Evolutionary conservation across 768 basidiomycete species (phyloP).

Genomic region (Rhodotorula taiwanensis): DNA sequence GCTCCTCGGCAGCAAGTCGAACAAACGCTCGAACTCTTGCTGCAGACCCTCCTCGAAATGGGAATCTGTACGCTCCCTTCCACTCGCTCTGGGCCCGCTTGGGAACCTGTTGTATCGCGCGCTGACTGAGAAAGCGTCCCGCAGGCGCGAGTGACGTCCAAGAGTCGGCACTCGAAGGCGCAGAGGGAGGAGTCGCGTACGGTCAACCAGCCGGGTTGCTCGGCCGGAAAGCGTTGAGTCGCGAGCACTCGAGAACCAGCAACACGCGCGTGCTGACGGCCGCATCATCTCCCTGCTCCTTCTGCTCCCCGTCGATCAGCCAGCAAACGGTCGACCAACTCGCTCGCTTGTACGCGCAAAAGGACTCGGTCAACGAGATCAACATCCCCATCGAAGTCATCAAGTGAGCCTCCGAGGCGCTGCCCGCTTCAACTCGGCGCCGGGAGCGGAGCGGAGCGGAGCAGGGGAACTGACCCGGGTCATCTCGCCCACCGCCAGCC

Average conservation of each 20-base stretch:
- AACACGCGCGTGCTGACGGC: neutral
- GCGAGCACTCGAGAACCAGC: no score
- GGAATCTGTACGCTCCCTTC: slow-evolving; percentile 32
- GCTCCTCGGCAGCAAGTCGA: slow-evolving; percentile 21
- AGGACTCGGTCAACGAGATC: slow-evolving; percentile 13
- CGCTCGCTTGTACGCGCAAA: slow-evolving; percentile 6
- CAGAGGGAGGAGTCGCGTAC: slow-evolving; percentile 2
- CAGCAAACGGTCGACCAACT: slow-evolving; percentile 21
- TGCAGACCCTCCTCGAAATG: slow-evolving; percentile 34
- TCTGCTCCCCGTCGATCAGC: neutral
- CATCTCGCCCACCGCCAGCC: neutral
- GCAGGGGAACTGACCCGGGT: neutral
- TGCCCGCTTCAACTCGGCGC: neutral
- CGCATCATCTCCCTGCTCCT: neutral
- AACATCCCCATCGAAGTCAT: slow-evolving; percentile 35
- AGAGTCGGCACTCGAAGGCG: slow-evolving; percentile 19
- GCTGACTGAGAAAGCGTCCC: no score
- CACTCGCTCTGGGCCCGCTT: neutral
- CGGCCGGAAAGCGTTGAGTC: slow-evolving; percentile 32
- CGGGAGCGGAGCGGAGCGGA: no score
- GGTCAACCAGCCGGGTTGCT: slow-evolving; percentile 30
- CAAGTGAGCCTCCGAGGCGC: slow-evolving; percentile 1
- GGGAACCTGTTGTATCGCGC: no score
- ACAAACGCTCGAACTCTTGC: slow-evolving; percentile 26
- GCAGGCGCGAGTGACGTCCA: slow-evolving; percentile 34